Evolutionary conservation across 2,329 filamentous ascomycete genomes (phyloP), one percentile per base, ranked within the genome.

Genomic region (Pseudopyricularia cyperi): DNA sequence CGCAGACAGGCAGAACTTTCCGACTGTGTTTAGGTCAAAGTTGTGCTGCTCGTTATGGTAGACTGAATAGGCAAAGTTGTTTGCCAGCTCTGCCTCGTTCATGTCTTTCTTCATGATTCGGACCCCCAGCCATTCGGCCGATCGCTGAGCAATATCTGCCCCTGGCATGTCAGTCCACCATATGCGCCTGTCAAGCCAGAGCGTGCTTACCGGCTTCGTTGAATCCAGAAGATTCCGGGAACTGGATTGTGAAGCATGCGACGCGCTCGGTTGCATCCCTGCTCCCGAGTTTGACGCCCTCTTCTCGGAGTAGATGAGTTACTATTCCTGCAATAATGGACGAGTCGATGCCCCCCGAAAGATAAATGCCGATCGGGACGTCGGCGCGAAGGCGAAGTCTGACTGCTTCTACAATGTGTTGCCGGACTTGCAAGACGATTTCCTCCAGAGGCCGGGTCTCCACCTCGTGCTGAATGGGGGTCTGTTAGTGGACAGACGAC

Each of bases 321-420:
- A 74, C 71, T 57, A 82, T 79, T 3, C 78, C 77, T 7, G 77
- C 77, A 22, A 81, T 62, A 2, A 71, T 67, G 0, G 76, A 80
- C 0, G 75, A 79, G 58, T 81, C 77, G 48, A 82, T 71, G 1
- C 78, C 79, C 4, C 79, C 77, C 22, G 69, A 74, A 0, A 81
- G 63, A 53, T 77, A 80, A 50, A 82, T 65, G 2, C 75, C 78
- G 3, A 81, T 66, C 0, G 75, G 75, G 0, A 80, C 78, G 58
- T 82, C 78, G 1, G 77, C 77, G 15, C 71, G 68, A 9, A 81
- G 63, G 5, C 77, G 71, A 17, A 77, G 56, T n/a, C 68, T 68
- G 11, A 80, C 65, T 0, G 76, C 68, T 32, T 80, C 74, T 1
- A 78, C 58, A 12, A 81, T 57, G 2, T 66, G 66, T 46, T 74